These are phyloP conservation scores for Solanum raphanifolium DNA, from an alignment of 257 asterid species.

Conservation along the genomic window DNA sequence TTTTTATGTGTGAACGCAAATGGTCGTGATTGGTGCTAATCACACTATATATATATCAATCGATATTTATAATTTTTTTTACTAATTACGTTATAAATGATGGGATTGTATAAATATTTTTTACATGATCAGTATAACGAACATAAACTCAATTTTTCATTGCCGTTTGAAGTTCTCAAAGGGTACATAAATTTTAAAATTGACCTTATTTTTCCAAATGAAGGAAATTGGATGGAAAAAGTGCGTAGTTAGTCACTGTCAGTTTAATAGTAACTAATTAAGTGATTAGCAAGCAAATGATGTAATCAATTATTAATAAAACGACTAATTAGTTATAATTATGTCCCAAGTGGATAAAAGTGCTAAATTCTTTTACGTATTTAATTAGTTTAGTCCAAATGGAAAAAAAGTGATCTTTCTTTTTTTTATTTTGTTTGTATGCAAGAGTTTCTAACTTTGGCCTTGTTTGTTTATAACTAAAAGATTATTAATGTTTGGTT, in stretches of 20 bases:
- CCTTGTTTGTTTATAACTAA: not conserved
- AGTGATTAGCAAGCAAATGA: not conserved
- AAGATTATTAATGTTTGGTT: not conserved
- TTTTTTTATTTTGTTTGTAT: not conserved
- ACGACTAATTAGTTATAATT: not conserved
- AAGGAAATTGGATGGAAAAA: conserved; percentile 14
- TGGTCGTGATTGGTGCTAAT: not conserved
- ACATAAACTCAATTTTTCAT: not conserved
- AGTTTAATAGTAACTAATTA: not conserved
- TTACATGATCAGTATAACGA: not conserved
- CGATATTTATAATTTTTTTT: no score
- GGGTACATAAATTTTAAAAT: not conserved
- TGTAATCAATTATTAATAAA: not conserved
- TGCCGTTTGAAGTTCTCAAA: not conserved
- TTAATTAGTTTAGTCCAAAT: not conserved
- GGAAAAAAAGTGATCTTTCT: not conserved
- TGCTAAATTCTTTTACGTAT: not conserved
- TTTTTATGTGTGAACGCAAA: not conserved
- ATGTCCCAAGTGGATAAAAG: not conserved
- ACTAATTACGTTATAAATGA: not conserved
- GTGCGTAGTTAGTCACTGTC: conserved; percentile 6
- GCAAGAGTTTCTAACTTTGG: not conserved
- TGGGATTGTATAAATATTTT: not conserved
- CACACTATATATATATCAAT: not conserved
- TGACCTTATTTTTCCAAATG: not conserved